Base-by-base conservation (phyloP, 306 rosid species). In the Psophocarpus tetragonolobus region DNA sequence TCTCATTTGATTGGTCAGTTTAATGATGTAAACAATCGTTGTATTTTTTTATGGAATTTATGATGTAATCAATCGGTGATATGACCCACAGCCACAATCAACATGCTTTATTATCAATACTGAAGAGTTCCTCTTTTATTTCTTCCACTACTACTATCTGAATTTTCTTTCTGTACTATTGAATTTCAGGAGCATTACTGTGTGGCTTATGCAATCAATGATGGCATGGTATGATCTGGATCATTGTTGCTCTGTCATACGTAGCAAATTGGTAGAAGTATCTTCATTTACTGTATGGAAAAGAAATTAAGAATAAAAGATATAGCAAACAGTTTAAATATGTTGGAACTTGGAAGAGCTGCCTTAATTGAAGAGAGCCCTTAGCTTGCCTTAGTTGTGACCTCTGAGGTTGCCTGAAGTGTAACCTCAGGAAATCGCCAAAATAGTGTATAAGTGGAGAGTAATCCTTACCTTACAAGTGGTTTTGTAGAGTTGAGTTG, bases 151-250 rank as follows among this genome's bases (percentile, higher is more conserved):
- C 80, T 67, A 8, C 32, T 67, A 61, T 33, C 81, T 85, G 38
- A 68, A 73, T 26, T 51, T 71, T 47, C 47, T 80, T 67, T 69
- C 54, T 39, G 9, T 35, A 18, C 68, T 68, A 64, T 56, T 89
- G 85, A 75, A 76, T 92, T 89, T 81, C 97, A 95, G 98, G 97
- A 95, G 89, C 98, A 95, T 83, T 95, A 95, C 82, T 95, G 98
- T 74, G 97, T 92, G 88, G 93, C 97, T 78, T 85, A 87, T 89
- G 95, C 97, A 77, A 84, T 91, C 91, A 92, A 90, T 76, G 97
- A 94, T 78, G 88, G 93, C 67, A 87, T 82, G 96, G 98, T 95
- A 88, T 53, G 91, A 57, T 68, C 44, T 58, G 64, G 20, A 45
- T 32, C 21, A 5, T 62, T 26, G 38, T 58, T 81, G 41, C 73